phyloP scores from a whole-genome alignment of 352 stramenopile species.

The Blastocystis sp. region DNA sequence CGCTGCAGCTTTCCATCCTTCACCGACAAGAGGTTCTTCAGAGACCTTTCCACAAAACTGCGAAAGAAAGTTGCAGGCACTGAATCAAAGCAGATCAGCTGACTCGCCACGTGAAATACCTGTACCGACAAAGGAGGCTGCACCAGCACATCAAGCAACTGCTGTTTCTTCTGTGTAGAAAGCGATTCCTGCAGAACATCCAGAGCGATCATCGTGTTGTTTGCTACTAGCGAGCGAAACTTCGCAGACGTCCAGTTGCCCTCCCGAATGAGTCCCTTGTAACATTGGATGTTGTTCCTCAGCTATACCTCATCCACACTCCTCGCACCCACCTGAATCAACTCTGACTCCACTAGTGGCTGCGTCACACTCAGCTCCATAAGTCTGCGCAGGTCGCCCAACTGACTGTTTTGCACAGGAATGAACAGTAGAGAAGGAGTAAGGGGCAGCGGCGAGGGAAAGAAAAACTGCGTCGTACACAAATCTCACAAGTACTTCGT shows the following conservation, averaged over 20 bases:
- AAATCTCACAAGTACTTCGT: not conserved
- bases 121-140: not conserved
- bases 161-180: not conserved
- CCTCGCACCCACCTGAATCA: not conserved
- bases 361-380: not conserved
- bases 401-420: not conserved
- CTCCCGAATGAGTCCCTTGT: not conserved
- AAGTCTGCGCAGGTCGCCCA: not conserved
- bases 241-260: not conserved
- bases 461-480: not conserved
- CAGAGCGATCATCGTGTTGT: conserved; percentile 5
- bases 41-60: not conserved
- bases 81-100: not conserved
- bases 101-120: not conserved
- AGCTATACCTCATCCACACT: not conserved
- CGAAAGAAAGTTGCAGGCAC: not conserved
- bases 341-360: not conserved
- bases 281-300: not conserved
- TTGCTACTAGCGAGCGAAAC: not conserved
- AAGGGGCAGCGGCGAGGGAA: not conserved
- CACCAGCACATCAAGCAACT: not conserved
- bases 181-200: not conserved
- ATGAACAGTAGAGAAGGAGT: not conserved
- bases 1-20: not conserved
- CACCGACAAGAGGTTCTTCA: not conserved